Evolutionary conservation across 148 eudicot species (phyloP).

Genomic region (Vaccinium myrtillus): DNA sequence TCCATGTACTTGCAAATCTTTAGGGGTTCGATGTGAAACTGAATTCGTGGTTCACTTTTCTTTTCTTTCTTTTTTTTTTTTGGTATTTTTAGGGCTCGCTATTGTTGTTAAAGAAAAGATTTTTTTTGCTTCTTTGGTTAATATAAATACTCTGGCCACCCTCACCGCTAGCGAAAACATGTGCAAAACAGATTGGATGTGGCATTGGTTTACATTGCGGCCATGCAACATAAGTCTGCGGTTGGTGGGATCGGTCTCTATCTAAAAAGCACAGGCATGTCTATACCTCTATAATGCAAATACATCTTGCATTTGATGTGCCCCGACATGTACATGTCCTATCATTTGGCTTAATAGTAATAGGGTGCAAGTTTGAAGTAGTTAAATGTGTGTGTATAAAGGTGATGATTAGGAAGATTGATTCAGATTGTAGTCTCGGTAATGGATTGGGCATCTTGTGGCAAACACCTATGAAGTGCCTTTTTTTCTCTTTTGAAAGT

Average conservation of each 20-base stretch:
- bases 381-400: not conserved
- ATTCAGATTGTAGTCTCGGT: not conserved
- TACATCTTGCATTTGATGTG: too few relatives aligned
- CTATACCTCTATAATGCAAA: too few relatives aligned
- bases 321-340: too few relatives aligned
- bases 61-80: not conserved
- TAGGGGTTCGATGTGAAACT: not conserved
- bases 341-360: too few relatives aligned
- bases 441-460: not conserved
- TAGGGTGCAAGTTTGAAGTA: constrained; percentile 6
- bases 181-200: not conserved
- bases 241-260: not conserved
- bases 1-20: not conserved
- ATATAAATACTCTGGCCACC: not conserved
- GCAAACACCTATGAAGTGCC: not conserved
- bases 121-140: not conserved
- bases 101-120: not conserved
- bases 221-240: too few relatives aligned
- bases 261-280: too few relatives aligned
- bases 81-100: not conserved
- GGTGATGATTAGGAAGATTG: not conserved
- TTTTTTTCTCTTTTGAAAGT: not conserved
- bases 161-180: not conserved
- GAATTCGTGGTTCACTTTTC: not conserved
- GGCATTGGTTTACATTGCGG: too few relatives aligned